phyloP scores from a whole-genome alignment of 2,329 filamentous ascomycete species.

The Colletotrichum agaves region DNA sequence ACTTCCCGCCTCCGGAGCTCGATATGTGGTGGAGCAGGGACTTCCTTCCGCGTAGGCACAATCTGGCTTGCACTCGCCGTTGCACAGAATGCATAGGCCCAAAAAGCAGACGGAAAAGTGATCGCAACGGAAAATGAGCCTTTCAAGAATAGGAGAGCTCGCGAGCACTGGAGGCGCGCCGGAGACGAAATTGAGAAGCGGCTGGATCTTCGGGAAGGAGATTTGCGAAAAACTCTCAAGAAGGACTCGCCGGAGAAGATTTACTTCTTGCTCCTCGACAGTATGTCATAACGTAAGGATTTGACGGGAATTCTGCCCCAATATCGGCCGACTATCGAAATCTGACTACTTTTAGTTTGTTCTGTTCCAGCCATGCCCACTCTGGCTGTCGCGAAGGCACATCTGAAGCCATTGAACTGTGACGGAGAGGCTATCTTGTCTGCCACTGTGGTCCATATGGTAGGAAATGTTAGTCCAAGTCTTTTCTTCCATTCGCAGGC shows the following conservation, averaged over 20 bases:
- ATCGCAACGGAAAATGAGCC: constrained; percentile 71
- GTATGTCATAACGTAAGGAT: constrained; percentile 53
- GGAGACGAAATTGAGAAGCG: constrained; percentile 58
- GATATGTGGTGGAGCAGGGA: constrained; percentile 69
- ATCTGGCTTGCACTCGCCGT: constrained; percentile 71
- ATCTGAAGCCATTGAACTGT: constrained; percentile 55
- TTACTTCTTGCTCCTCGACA: constrained; percentile 70
- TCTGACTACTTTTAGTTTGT: constrained; percentile 57
- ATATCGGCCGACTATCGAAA: too few relatives aligned
- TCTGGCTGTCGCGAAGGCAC: constrained; percentile 57
- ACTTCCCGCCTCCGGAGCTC: constrained; percentile 57
- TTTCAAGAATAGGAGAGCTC: constrained; percentile 61
- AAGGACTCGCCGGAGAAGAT: constrained; percentile 57
- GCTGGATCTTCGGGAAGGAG: constrained; percentile 68
- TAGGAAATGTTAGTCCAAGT: constrained; percentile 54
- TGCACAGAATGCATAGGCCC: constrained; percentile 53
- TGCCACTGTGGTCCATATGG: constrained; percentile 58
- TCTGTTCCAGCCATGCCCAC: constrained; percentile 63
- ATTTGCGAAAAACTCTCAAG: constrained; percentile 64
- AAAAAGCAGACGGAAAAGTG: constrained; percentile 51
- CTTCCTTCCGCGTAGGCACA: constrained; percentile 70
- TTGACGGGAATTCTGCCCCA: too few relatives aligned
- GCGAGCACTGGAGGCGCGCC: constrained; percentile 62
- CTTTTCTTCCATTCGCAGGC: constrained; percentile 63
- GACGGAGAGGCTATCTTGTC: constrained; percentile 64